Conservation (phyloP, 2,329 filamentous ascomycete genomes). For the Huntiella decipiens region DNA sequence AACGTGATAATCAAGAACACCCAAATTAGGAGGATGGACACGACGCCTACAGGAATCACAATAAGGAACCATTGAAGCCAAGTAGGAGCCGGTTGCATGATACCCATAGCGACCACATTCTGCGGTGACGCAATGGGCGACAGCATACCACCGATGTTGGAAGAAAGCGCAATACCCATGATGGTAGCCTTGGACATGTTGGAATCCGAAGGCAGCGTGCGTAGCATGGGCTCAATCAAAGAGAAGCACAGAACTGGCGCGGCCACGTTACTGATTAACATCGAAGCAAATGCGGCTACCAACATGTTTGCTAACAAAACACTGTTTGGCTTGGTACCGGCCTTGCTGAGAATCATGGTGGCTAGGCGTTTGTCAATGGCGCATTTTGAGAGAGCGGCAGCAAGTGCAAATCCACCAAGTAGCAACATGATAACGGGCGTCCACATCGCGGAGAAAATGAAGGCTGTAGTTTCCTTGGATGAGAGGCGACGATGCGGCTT, state of each 20-base stretch:
- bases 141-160: constrained; percentile 89
- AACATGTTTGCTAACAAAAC: constrained; percentile 98
- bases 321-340: constrained; percentile 71
- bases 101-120: constrained; percentile 88
- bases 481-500: constrained; percentile 47
- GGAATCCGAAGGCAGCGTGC: constrained; percentile 77
- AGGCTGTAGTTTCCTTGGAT: constrained; percentile 63
- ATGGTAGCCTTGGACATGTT: constrained; percentile 90
- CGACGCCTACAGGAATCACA: constrained; percentile 74
- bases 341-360: constrained; percentile 89
- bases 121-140: constrained; percentile 95
- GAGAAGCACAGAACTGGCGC: constrained; percentile 94
- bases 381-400: constrained; percentile 87
- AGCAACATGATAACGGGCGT: constrained; percentile 97
- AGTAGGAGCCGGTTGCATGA: constrained; percentile 79
- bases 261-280: constrained; percentile 98
- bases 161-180: constrained; percentile 82
- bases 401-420: constrained; percentile 87
- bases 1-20: constrained; percentile 68
- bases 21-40: constrained; percentile 83
- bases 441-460: constrained; percentile 94
- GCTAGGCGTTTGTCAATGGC: constrained; percentile 96
- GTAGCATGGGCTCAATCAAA: constrained; percentile 92
- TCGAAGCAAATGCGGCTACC: constrained; percentile 89
- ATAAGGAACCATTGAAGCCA: constrained; percentile 98